Percentiles rank a stretch among this genome's conserved stretches.
phyloP scores from a whole-genome alignment of 306 rosid species.

The Vigna nakashimae region DNA sequence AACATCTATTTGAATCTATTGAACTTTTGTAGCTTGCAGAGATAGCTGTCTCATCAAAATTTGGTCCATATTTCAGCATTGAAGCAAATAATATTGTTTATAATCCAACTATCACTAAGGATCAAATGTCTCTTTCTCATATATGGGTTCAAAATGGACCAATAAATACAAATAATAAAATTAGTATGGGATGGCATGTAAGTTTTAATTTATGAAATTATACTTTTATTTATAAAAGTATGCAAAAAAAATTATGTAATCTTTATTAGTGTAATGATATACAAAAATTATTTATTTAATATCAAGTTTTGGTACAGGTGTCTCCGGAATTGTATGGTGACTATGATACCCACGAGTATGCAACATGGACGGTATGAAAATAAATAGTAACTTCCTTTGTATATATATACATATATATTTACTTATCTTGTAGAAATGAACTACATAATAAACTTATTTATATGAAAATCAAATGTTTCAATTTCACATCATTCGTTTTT shows the following conservation, averaged over 20 bases:
- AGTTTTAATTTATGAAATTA: background rate
- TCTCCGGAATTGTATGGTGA: constrained; percentile 2
- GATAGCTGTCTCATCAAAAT: rapidly evolving
- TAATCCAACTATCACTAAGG: background rate
- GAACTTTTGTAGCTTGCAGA: background rate
- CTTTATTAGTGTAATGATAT: background rate
- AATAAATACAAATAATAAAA: background rate
- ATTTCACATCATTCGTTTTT: too few species aligned
- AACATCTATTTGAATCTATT: background rate
- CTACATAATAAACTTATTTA: too few species aligned
- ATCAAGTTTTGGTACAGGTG: background rate
- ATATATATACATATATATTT: too few species aligned
- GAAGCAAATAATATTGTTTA: background rate
- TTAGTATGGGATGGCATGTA: constrained; percentile 21
- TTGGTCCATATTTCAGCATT: background rate
- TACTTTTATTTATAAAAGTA: too few species aligned
- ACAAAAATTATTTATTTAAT: background rate
- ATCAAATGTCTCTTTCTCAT: background rate
- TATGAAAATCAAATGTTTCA: too few species aligned
- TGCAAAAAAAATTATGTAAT: background rate
- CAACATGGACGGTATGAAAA: constrained; percentile 23
- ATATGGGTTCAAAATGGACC: constrained; percentile 17
- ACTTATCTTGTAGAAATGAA: too few species aligned
- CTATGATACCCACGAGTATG: background rate
- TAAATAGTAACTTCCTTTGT: background rate